phyloP scores from a whole-genome alignment of 1,139 yeast genomes.

The Arxiozyma slooffiae region DNA sequence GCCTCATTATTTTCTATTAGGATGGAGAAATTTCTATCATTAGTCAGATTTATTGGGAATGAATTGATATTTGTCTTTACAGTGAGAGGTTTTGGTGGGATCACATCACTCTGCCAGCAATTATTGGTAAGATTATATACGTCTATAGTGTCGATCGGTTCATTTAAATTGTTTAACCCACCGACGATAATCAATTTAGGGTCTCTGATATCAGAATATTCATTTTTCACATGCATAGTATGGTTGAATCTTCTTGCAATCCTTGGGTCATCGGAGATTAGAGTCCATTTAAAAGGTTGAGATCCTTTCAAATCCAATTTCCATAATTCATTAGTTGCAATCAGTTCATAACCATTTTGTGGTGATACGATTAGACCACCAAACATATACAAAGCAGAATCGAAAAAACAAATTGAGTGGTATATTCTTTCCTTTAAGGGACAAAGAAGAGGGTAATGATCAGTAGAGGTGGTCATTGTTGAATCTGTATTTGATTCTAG shows the following conservation, averaged over 20 bases:
- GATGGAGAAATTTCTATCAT: conserved; percentile 22
- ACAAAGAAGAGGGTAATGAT: background rate
- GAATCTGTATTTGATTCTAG: background rate
- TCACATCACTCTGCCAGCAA: conserved; percentile 35
- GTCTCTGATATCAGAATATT: conserved; percentile 38
- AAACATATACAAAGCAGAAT: conserved; percentile 45
- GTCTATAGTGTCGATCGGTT: conserved; percentile 37
- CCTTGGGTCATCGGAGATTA: conserved; percentile 39
- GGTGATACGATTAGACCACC: conserved; percentile 46
- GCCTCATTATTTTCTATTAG: conserved; percentile 28
- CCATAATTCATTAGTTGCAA: conserved; percentile 61
- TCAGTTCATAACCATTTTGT: conserved; percentile 31
- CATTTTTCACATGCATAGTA: conserved; percentile 39
- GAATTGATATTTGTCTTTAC: conserved; percentile 21
- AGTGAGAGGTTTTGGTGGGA: conserved; percentile 10
- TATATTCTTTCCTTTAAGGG: conserved; percentile 44
- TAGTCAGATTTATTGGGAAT: conserved; percentile 12
- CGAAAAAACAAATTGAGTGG: conserved; percentile 47
- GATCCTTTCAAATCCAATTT: conserved; percentile 41
- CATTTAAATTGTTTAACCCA: conserved; percentile 43
- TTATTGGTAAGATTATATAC: conserved; percentile 46
- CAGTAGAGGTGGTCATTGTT: background rate
- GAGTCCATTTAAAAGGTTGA: conserved; percentile 41
- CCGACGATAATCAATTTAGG: conserved; percentile 53
- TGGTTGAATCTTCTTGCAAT: conserved; percentile 42